Conservation (phyloP, 176 grass and related monocot genomes). For the Oryza glaberrima region DNA sequence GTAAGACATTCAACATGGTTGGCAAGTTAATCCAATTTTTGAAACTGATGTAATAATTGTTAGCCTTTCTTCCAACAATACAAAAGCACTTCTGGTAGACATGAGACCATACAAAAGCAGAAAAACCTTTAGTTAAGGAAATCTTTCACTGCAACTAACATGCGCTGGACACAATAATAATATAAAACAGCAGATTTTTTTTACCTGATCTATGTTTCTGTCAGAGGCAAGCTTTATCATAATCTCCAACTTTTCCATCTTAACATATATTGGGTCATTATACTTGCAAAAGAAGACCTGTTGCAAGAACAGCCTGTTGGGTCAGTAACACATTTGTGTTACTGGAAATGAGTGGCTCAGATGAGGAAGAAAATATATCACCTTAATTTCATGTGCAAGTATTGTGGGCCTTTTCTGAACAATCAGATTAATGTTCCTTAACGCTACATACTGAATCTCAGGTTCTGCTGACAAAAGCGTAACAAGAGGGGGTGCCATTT, state of each 20-base stretch:
- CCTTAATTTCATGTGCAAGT: conserved; percentile 99
- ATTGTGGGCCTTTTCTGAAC: conserved; percentile 99
- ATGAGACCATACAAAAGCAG: conserved; percentile 16
- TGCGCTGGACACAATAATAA: neutral
- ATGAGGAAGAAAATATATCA: conserved; percentile 49
- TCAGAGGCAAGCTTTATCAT: conserved; percentile 99
- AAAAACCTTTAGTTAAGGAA: conserved; percentile 7
- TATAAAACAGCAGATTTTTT: conserved; percentile 33
- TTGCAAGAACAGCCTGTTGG: conserved; percentile 19
- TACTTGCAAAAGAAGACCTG: conserved; percentile 99
- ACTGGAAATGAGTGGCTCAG: conserved; percentile 34
- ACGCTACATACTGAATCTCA: conserved; percentile 96
- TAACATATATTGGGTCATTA: conserved; percentile 96
- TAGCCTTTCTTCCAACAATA: neutral
- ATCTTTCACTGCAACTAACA: neutral
- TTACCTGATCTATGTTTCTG: conserved; percentile 96
- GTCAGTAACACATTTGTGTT: neutral
- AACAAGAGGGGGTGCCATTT: conserved; percentile 98
- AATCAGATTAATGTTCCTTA: conserved; percentile 99
- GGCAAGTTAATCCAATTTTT: conserved; percentile 17
- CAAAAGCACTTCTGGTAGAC: neutral
- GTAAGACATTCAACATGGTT: conserved; percentile 22
- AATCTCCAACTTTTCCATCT: conserved; percentile 99
- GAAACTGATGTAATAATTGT: neutral
- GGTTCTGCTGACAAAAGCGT: conserved; percentile 97